These are phyloP conservation scores for Batrachochytrium dendrobatidis DNA, from an alignment of 371 early-diverging fungal species.

Conservation along the genomic window DNA sequence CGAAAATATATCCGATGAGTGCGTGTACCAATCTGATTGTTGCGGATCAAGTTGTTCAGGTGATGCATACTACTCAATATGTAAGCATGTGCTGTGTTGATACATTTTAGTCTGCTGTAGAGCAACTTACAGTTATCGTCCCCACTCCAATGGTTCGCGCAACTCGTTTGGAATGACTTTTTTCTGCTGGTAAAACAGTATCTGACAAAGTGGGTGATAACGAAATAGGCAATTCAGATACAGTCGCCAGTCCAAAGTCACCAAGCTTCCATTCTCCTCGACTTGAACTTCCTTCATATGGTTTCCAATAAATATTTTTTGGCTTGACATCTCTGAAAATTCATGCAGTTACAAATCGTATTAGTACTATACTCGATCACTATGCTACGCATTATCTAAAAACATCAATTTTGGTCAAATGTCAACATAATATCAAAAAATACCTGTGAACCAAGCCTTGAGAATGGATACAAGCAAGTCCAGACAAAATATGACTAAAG, in stretches of 20 bases:
- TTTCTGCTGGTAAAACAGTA: neutral
- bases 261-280: constrained; percentile 58
- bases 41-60: constrained; percentile 70
- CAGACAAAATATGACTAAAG: constrained; percentile 25
- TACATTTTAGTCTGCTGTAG: too few relatives aligned
- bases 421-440: too few relatives aligned
- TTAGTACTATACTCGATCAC: too few relatives aligned
- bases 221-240: neutral
- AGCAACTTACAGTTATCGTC: constrained; percentile 58
- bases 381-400: too few relatives aligned
- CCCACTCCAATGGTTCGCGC: constrained; percentile 49
- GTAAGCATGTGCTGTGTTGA: neutral
- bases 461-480: constrained; percentile 28
- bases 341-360: too few relatives aligned
- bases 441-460: too few relatives aligned
- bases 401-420: too few relatives aligned
- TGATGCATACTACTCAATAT: constrained; percentile 64
- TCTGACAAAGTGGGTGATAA: neutral
- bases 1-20: constrained; percentile 66
- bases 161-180: neutral
- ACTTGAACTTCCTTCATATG: constrained; percentile 4
- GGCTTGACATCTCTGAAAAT: constrained; percentile 37
- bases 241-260: constrained; percentile 76
- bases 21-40: constrained; percentile 12
- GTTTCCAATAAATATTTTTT: constrained; percentile 38